phyloP scores from a whole-genome alignment of 1,284 basidiomycete species.

The Moesziomyces sp. region DNA sequence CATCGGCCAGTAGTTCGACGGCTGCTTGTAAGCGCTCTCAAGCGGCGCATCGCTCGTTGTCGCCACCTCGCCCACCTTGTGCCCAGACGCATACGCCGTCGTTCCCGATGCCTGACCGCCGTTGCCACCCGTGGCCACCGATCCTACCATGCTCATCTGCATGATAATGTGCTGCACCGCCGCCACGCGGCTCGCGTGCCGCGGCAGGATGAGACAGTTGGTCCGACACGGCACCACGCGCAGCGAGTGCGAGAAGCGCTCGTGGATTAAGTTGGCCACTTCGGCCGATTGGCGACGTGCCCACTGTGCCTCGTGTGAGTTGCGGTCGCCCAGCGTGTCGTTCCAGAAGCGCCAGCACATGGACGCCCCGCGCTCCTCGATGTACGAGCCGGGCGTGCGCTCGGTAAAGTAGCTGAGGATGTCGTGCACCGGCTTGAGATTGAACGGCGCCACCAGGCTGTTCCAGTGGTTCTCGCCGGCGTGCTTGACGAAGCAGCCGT shows the following conservation, averaged over 20 bases:
- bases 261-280: slow-evolving; percentile 85
- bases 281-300: slow-evolving; percentile 85
- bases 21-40: slow-evolving; percentile 55
- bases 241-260: slow-evolving; percentile 64
- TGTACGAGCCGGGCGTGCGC: slow-evolving; percentile 83
- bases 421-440: slow-evolving; percentile 80
- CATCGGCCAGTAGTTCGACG: slow-evolving; percentile 56
- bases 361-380: slow-evolving; percentile 85
- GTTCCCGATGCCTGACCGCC: slow-evolving; percentile 24
- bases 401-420: slow-evolving; percentile 82
- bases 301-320: slow-evolving; percentile 77
- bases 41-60: slow-evolving; percentile 38
- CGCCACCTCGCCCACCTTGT: slow-evolving; percentile 28
- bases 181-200: slow-evolving; percentile 81
- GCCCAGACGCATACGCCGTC: slow-evolving; percentile 23
- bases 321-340: slow-evolving; percentile 68
- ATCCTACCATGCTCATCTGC: slow-evolving; percentile 49
- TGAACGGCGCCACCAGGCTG: slow-evolving; percentile 80
- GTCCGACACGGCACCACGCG: slow-evolving; percentile 59
- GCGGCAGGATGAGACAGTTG: slow-evolving; percentile 80
- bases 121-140: slow-evolving; percentile 10
- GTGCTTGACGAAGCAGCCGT: slow-evolving; percentile 84
- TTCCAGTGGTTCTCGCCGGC: slow-evolving; percentile 73
- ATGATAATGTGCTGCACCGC: slow-evolving; percentile 73
- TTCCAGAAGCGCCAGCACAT: slow-evolving; percentile 86